phyloP scores from a whole-genome alignment of 352 stramenopile species.

The Globisporangium recalcitrans region DNA sequence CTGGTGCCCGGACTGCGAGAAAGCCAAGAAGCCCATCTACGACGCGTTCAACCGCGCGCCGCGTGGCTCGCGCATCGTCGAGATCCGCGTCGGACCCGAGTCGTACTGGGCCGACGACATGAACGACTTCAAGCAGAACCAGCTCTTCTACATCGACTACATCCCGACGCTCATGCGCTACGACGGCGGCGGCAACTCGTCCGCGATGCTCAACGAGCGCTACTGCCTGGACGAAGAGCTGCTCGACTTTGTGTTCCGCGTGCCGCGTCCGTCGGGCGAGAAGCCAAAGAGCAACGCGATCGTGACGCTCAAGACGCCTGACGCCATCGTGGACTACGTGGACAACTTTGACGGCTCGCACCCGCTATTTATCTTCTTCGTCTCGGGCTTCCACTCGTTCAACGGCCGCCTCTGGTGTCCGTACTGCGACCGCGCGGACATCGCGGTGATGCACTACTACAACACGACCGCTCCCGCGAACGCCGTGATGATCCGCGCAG shows the following conservation, averaged over 20 bases:
- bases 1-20: slow-evolving; percentile 68
- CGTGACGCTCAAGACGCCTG: slow-evolving; percentile 30
- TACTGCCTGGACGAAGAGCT: slow-evolving; percentile 59
- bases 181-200: slow-evolving; percentile 68
- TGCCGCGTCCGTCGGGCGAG: slow-evolving; percentile 31
- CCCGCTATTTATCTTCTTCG: slow-evolving; percentile 71
- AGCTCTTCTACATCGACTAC: slow-evolving; percentile 82
- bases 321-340: slow-evolving; percentile 49
- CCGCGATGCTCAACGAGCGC: slow-evolving; percentile 58
- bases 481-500: slow-evolving; percentile 48
- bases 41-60: slow-evolving; percentile 59
- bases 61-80: slow-evolving; percentile 50
- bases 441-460: slow-evolving; percentile 75
- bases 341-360: slow-evolving; percentile 61
- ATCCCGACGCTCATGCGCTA: slow-evolving; percentile 76
- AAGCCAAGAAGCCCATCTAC: slow-evolving; percentile 50
- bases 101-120: slow-evolving; percentile 65
- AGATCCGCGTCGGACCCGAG: slow-evolving; percentile 58
- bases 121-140: slow-evolving; percentile 75
- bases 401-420: slow-evolving; percentile 80
- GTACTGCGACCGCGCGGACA: slow-evolving; percentile 69
- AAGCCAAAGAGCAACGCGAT: slow-evolving; percentile 45
- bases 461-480: slow-evolving; percentile 56
- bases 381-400: slow-evolving; percentile 66
- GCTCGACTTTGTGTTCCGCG: slow-evolving; percentile 65